A percentile compares a stretch with the other conserved stretches of the same genome.
Conservation (phyloP, 2,329 filamentous ascomycete species). For the Ophiocordyceps unilateralis region DNA sequence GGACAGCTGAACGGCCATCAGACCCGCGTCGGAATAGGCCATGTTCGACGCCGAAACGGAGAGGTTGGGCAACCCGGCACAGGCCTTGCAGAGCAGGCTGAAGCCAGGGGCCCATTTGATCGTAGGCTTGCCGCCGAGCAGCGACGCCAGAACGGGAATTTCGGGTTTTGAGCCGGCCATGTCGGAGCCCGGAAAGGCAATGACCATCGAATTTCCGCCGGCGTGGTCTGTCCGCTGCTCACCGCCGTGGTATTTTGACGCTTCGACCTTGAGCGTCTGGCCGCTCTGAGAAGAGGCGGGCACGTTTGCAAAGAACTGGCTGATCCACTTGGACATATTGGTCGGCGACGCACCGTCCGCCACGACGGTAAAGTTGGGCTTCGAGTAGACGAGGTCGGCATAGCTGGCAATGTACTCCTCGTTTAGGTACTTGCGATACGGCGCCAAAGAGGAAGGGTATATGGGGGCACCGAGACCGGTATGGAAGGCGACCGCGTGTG, state of each 20-base stretch:
- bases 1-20: conserved; percentile 66
- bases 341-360: conserved; percentile 69
- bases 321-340: conserved; percentile 75
- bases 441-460: conserved; percentile 52
- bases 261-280: conserved; percentile 36
- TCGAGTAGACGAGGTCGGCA: conserved; percentile 64
- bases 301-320: conserved; percentile 72
- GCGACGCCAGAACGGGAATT: conserved; percentile 67
- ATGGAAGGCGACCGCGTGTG: conserved; percentile 81
- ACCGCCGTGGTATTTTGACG: conserved; percentile 82
- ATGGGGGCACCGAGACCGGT: conserved; percentile 70
- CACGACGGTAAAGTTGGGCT: conserved; percentile 80
- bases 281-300: conserved; percentile 35
- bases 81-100: conserved; percentile 71
- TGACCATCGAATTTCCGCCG: conserved; percentile 65
- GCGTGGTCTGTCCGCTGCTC: conserved; percentile 75
- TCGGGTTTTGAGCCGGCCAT: conserved; percentile 75
- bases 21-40: conserved; percentile 85
- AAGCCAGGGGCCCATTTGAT: conserved; percentile 96
- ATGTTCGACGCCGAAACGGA: conserved; percentile 59
- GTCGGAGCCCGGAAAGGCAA: conserved; percentile 85
- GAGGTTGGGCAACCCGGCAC: conserved; percentile 46
- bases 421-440: conserved; percentile 65
- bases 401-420: conserved; percentile 59
- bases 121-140: conserved; percentile 76